Evolutionary conservation across 2,329 filamentous ascomycete species (phyloP).

Genomic region (Aspergillus brasiliensis): DNA sequence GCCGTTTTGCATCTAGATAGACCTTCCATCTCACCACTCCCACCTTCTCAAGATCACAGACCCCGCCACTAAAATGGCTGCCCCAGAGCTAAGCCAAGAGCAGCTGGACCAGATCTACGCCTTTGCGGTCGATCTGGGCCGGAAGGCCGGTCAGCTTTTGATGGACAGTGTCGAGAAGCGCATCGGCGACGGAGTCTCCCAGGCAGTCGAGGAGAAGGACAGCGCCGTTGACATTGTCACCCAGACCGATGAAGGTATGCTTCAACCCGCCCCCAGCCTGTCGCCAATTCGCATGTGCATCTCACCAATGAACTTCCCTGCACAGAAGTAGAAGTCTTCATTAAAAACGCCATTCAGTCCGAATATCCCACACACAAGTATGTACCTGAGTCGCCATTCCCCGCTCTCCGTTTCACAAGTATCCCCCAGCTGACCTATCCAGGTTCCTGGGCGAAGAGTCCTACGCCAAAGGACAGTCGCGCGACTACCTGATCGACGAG

Average conservation of each 20-base stretch:
- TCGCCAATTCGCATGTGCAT: neutral
- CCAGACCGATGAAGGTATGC: conserved; percentile 69
- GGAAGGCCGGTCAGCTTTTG: conserved; percentile 68
- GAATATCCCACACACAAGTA: conserved; percentile 69
- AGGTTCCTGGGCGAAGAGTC: conserved; percentile 78
- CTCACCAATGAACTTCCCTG: neutral
- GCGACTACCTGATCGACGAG: conserved; percentile 66
- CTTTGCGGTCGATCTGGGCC: conserved; percentile 71
- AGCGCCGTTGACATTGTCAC: conserved; percentile 78
- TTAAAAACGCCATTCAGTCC: conserved; percentile 59
- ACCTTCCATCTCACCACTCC: no score
- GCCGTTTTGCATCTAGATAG: no score
- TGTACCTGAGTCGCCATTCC: conserved; percentile 28
- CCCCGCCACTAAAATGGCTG: conserved; percentile 19
- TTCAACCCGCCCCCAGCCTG: neutral
- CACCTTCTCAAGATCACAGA: no score
- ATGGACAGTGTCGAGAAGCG: conserved; percentile 64
- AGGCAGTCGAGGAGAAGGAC: conserved; percentile 65
- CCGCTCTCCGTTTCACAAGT: neutral
- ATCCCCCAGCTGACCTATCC: neutral
- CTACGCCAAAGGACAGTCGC: conserved; percentile 68
- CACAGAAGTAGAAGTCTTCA: conserved; percentile 71
- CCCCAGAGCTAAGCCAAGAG: conserved; percentile 25
- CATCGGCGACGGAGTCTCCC: conserved; percentile 45
- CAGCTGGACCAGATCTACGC: conserved; percentile 67